Base-by-base conservation (phyloP, 108 stramenopile genomes). In the Thalassiosira profunda region DNA sequence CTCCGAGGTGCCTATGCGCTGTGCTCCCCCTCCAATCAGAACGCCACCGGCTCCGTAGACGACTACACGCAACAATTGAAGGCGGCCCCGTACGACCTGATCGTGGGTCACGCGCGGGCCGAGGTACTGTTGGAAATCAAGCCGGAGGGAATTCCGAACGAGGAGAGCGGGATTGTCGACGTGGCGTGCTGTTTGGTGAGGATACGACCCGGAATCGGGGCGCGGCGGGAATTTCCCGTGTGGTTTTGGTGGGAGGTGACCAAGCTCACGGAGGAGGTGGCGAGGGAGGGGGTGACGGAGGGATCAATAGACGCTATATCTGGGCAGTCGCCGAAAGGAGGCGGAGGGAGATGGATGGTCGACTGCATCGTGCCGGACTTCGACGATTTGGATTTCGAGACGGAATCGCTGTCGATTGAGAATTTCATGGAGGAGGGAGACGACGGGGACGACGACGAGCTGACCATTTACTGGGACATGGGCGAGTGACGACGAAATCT, bases 191-290 rank as follows among this genome's bases (percentile, higher is more conserved):
- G 57, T 37, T 46, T 75, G 18, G 65, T 67, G 0, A 67, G 65
- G 36, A 67, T 75, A n/a, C 63, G 63, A 37, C 74, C 74, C 0
- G 51, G 51, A 24, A 30, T 15, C 24, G 18, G 46, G 17, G 49
- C 51, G 12, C 31, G 42, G 29, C 40, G 41, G n/a, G 28, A 33
- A 41, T 43, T 54, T 68, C 59, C 66, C 1, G 74, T 76, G 11
- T 76, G 74, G 74, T 76, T 76, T 62, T 76, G 74, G 74, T 76
- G 74, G 74, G 74, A 76, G 59, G 30, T 76, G 51, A 58, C 59
- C 28, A 29, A 44, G 35, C 34, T 48, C 30, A 28, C 25, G 30
- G 49, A 51, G 28, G 56, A 61, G 25, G 35, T 14, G 25, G 37
- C 4, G 72, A 57, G 21, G 58, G 52, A 17, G 37, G 54, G 21